A percentile compares a stretch with the other conserved stretches of the same genome.
These are phyloP conservation scores for Pseudophaeomoniella oleicola DNA, from an alignment of 2,329 filamentous ascomycete genomes.

Conservation along the genomic window DNA sequence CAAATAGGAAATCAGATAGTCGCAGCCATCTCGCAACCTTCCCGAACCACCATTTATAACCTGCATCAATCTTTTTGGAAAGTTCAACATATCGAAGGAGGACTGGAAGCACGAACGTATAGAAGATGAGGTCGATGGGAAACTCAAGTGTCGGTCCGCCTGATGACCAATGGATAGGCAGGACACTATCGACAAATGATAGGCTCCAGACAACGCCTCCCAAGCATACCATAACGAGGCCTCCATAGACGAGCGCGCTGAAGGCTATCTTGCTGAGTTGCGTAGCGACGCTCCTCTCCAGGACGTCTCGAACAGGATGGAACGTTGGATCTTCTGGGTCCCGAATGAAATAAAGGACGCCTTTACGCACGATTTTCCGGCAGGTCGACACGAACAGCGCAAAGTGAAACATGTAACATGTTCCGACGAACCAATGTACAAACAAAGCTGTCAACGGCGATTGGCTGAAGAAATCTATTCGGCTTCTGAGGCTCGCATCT, in stretches of 20 bases:
- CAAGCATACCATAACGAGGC: conserved; percentile 79
- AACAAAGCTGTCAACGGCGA: conserved; percentile 86
- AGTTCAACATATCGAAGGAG: conserved; percentile 74
- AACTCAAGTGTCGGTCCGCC: conserved; percentile 90
- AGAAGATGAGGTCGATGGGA: conserved; percentile 83
- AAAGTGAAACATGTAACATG: conserved; percentile 99
- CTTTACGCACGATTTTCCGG: conserved; percentile 88
- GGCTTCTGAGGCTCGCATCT: conserved; percentile 59
- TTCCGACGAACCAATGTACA: conserved; percentile 97
- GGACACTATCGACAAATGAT: conserved; percentile 41
- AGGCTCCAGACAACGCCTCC: conserved; percentile 77
- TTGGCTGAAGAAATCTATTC: conserved; percentile 61
- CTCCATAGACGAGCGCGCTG: conserved; percentile 89
- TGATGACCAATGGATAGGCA: conserved; percentile 87
- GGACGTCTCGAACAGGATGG: conserved; percentile 88
- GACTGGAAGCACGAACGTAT: conserved; percentile 89
- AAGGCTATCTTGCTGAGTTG: conserved; percentile 94
- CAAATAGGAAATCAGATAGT: conserved; percentile 86
- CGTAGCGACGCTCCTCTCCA: conserved; percentile 81
- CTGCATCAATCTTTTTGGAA: conserved; percentile 63
- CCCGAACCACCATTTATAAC: conserved; percentile 96
- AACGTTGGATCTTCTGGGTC: conserved; percentile 98
- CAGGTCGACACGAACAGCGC: conserved; percentile 98
- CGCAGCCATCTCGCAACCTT: conserved; percentile 66
- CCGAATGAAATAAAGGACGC: conserved; percentile 93